phyloP scores from a whole-genome alignment of 495 filamentous ascomycete genomes.

The Penicillium riverlandense region DNA sequence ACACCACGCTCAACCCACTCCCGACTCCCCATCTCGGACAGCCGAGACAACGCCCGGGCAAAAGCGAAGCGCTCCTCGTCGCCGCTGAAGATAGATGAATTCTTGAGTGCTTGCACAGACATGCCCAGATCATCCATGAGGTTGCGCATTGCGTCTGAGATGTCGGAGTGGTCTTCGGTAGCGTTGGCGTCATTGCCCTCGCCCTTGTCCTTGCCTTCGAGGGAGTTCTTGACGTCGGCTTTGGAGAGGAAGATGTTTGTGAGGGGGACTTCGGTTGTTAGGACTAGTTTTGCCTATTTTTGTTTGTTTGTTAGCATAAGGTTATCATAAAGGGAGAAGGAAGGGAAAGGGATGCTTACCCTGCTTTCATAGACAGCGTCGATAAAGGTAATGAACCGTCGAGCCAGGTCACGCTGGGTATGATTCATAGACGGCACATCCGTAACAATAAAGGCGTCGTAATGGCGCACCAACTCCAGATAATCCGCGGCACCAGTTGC shows the following conservation, averaged over 20 bases:
- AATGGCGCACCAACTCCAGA: constrained; percentile 82
- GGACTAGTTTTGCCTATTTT: constrained; percentile 80
- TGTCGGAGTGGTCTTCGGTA: constrained; percentile 45
- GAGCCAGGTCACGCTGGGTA: constrained; percentile 76
- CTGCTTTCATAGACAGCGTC: constrained; percentile 85
- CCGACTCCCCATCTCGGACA: constrained; percentile 88
- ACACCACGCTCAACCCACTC: constrained; percentile 91
- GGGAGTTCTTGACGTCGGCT: constrained; percentile 54
- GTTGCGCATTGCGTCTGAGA: constrained; percentile 76
- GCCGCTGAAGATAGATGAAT: constrained; percentile 80
- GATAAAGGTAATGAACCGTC: constrained; percentile 94
- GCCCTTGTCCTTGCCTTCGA: constrained; percentile 4
- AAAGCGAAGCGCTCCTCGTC: constrained; percentile 98
- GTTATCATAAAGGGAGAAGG: not conserved
- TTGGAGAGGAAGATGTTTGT: constrained; percentile 83
- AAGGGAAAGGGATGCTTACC: constrained; percentile 25
- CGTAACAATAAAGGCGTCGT: constrained; percentile 86
- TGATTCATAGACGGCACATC: constrained; percentile 89
- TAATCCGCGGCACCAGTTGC: constrained; percentile 93
- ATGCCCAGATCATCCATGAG: constrained; percentile 92
- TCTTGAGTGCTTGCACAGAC: constrained; percentile 79
- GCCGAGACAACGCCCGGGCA: constrained; percentile 73
- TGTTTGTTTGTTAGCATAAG: constrained; percentile 6
- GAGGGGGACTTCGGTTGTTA: constrained; percentile 81
- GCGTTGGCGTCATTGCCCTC: too few relatives aligned